Evolutionary conservation across 768 basidiomycete genomes (phyloP).

Genomic region (Lentinula raphanica): DNA sequence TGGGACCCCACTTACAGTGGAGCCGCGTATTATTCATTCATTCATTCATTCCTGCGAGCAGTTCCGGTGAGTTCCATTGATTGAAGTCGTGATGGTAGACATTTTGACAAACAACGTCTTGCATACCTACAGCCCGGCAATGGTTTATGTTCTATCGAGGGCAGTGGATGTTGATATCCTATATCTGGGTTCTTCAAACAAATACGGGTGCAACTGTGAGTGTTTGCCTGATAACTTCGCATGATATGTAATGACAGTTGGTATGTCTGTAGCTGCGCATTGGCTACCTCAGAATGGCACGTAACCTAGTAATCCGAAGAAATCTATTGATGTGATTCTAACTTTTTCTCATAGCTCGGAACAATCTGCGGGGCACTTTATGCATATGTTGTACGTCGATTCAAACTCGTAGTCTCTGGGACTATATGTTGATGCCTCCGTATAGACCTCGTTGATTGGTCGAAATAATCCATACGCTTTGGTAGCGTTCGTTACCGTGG

Average conservation of each 20-base stretch:
- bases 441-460: constrained; percentile 34
- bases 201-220: constrained; percentile 44
- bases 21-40: no score
- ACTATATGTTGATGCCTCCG: neutral
- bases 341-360: constrained; percentile 18
- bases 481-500: constrained; percentile 33
- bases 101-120: no score
- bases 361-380: constrained; percentile 29
- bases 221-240: neutral
- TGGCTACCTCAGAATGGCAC: constrained; percentile 39
- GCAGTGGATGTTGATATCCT: constrained; percentile 48
- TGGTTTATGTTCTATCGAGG: constrained; percentile 36
- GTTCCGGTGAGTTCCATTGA: constrained; percentile 23
- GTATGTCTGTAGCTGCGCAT: constrained; percentile 29
- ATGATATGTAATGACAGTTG: neutral
- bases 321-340: neutral
- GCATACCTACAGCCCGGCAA: constrained; percentile 23
- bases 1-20: no score
- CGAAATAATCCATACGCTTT: constrained; percentile 38
- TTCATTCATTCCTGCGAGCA: constrained; percentile 26
- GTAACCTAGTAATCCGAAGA: constrained; percentile 18
- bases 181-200: constrained; percentile 47
- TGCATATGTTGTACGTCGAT: constrained; percentile 23
- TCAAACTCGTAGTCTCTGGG: neutral
- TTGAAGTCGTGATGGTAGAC: neutral